Evolutionary conservation across 768 basidiomycete genomes (phyloP).

Genomic region (Leucocoprinus birnbaumii): DNA sequence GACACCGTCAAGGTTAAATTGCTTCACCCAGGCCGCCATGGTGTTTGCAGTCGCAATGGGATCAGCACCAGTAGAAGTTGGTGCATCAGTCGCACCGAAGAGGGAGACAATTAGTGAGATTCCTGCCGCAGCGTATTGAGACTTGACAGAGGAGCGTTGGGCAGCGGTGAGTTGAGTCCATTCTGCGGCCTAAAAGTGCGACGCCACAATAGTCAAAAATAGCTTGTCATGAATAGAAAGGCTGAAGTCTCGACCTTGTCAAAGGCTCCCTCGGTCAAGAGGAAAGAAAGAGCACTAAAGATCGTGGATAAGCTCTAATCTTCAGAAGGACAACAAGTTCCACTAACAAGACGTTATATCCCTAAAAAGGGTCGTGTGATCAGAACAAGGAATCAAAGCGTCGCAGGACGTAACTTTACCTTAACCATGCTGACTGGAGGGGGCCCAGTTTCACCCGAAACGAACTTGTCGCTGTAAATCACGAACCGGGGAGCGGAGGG

Average conservation of each 20-base stretch:
- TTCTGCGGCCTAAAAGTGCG: slow-evolving; percentile 36
- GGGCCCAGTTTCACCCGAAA: slow-evolving; percentile 9
- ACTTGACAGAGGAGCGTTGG: slow-evolving; percentile 45
- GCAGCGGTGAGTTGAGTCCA: slow-evolving; percentile 46
- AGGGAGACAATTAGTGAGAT: slow-evolving; percentile 60
- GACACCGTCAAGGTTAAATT: slow-evolving; percentile 62
- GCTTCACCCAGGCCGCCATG: slow-evolving; percentile 62
- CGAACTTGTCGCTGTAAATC: slow-evolving; percentile 13
- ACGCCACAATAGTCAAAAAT: background rate
- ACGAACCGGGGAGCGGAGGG: slow-evolving; percentile 37
- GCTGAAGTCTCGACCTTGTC: slow-evolving; percentile 40
- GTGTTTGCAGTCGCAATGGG: slow-evolving; percentile 58
- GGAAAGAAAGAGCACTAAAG: slow-evolving; percentile 45
- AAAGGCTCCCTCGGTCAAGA: slow-evolving; percentile 50
- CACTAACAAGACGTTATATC: slow-evolving; percentile 57
- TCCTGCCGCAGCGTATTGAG: slow-evolving; percentile 54
- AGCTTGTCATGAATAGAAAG: background rate
- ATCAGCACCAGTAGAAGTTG: slow-evolving; percentile 56
- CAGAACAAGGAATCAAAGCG: background rate
- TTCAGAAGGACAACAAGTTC: background rate
- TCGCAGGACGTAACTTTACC: background rate
- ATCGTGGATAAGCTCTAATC: background rate
- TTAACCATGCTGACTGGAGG: slow-evolving; percentile 2
- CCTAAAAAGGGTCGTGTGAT: slow-evolving; percentile 28
- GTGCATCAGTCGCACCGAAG: slow-evolving; percentile 56